A percentile compares a stretch with the other conserved stretches of the same genome.
These are phyloP conservation scores for Chloris gayana DNA, from an alignment of 176 grass and related monocot species.

Conservation along the genomic window DNA sequence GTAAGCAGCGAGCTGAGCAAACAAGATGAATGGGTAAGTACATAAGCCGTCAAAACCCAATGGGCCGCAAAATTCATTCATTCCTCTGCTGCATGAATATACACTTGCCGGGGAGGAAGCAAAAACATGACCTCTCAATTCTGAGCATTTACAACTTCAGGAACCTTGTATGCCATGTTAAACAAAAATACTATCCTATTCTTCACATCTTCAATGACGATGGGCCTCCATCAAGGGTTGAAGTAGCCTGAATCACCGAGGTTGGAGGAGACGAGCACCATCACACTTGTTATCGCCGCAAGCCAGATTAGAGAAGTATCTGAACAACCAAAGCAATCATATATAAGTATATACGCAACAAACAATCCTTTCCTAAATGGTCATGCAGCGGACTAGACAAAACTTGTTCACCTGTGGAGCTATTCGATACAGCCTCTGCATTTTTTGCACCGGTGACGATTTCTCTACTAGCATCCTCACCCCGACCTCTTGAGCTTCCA, in stretches of 20 bases:
- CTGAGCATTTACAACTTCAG: neutral
- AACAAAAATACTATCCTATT: neutral
- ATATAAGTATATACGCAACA: neutral
- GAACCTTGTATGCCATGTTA: neutral
- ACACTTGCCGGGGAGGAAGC: neutral
- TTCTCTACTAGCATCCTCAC: neutral
- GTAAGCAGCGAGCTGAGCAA: neutral
- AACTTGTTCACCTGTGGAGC: constrained; percentile 47
- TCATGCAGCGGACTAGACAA: neutral
- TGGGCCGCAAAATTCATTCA: neutral
- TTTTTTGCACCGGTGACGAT: neutral
- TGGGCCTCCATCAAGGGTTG: constrained; percentile 59
- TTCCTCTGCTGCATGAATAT: neutral
- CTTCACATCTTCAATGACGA: neutral
- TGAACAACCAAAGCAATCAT: constrained; percentile 35
- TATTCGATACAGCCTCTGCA: constrained; percentile 41
- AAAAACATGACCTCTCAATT: neutral
- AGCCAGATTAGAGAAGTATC: constrained; percentile 77
- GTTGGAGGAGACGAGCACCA: constrained; percentile 69
- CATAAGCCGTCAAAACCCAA: neutral
- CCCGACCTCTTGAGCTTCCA: constrained; percentile 44
- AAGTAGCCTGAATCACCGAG: constrained; percentile 76
- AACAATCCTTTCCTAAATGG: constrained; percentile 9
- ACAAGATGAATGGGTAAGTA: neutral
- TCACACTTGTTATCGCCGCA: constrained; percentile 65